phyloP scores from a whole-genome alignment of 495 filamentous ascomycete species.

The Neurospora cerealis region DNA sequence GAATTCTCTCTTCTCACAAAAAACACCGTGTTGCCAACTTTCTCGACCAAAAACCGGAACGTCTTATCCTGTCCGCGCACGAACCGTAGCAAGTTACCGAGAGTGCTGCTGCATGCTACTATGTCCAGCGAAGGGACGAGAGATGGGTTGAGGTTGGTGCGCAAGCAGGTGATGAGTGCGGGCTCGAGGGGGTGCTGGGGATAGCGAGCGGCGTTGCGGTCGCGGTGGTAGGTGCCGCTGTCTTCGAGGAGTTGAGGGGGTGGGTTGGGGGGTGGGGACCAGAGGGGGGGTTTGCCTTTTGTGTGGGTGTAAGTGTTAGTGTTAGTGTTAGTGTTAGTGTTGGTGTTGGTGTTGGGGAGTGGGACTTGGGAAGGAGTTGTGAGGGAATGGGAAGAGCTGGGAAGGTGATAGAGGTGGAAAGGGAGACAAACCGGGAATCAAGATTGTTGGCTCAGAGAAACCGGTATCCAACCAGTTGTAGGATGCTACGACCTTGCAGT shows the following conservation, averaged over 20 bases:
- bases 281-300: constrained; percentile 46
- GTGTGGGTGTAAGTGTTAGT: background rate
- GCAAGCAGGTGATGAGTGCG: constrained; percentile 26
- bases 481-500: constrained; percentile 5
- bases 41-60: constrained; percentile 53
- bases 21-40: constrained; percentile 50
- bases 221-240: constrained; percentile 45
- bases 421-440: constrained; percentile 14
- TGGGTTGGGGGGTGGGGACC: constrained; percentile 39
- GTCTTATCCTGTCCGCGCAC: constrained; percentile 27
- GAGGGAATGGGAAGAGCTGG: too few relatives aligned
- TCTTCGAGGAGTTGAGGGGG: constrained; percentile 37
- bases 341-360: too few relatives aligned
- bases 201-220: constrained; percentile 51
- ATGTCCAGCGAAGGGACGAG: constrained; percentile 32
- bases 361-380: too few relatives aligned
- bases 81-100: constrained; percentile 46
- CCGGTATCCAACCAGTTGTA: constrained; percentile 16
- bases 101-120: constrained; percentile 50
- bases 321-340: too few relatives aligned
- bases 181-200: constrained; percentile 50
- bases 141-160: too few relatives aligned
- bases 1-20: constrained; percentile 50
- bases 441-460: background rate
- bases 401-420: too few relatives aligned